Percentiles rank a stretch among this genome's conserved stretches.
Evolutionary conservation across 2,329 filamentous ascomycete genomes (phyloP).

Genomic region (Colletotrichum eleusines): DNA sequence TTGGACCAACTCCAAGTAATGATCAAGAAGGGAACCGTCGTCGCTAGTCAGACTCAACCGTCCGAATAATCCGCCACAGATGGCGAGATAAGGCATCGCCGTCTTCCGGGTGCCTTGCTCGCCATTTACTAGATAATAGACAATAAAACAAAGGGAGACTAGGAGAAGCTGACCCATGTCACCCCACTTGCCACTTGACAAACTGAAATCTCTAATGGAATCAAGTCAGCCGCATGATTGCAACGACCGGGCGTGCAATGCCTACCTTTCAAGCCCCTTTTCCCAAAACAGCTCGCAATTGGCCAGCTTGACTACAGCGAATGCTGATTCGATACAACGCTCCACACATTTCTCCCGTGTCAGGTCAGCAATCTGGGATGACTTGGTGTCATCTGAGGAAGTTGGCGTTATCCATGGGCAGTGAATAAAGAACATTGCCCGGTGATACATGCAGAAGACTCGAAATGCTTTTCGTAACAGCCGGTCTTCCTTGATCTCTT

Average conservation of each 20-base stretch:
- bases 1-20: conserved; percentile 32
- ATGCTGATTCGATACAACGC: conserved; percentile 29
- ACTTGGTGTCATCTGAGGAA: background rate
- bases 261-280: conserved; percentile 25
- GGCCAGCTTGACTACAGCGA: conserved; percentile 30
- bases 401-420: conserved; percentile 29
- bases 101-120: conserved; percentile 18
- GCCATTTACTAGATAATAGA: conserved; percentile 30
- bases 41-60: conserved; percentile 24
- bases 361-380: conserved; percentile 7
- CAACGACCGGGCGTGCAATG: too few relatives aligned
- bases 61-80: conserved; percentile 31
- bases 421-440: conserved; percentile 25
- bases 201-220: conserved; percentile 10
- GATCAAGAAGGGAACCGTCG: conserved; percentile 26
- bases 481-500: conserved; percentile 17
- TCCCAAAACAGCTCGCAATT: conserved; percentile 32
- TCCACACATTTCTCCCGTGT: conserved; percentile 25
- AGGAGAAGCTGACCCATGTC: conserved; percentile 35
- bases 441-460: conserved; percentile 38
- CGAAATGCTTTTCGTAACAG: conserved; percentile 24
- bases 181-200: conserved; percentile 23
- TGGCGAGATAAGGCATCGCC: conserved; percentile 32
- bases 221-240: background rate
- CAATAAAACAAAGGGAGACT: conserved; percentile 36